These are phyloP conservation scores for Taiozyma sp. DNA, from an alignment of 1,139 yeast genomes.

Conservation along the genomic window DNA sequence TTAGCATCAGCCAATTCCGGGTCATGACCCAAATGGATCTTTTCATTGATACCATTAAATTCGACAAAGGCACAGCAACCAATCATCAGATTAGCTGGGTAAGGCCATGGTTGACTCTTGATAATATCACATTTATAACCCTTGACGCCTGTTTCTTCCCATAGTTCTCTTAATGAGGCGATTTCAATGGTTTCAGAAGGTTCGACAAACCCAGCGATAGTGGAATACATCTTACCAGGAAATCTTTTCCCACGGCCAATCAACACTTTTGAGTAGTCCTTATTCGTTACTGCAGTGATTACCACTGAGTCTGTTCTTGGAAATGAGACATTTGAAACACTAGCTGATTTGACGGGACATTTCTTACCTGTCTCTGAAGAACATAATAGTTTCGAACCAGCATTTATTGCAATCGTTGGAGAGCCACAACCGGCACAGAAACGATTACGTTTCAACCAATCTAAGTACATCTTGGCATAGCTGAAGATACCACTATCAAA, in stretches of 20 bases:
- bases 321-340: constrained; percentile 57
- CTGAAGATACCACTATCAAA: constrained; percentile 67
- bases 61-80: constrained; percentile 82
- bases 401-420: constrained; percentile 64
- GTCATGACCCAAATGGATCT: constrained; percentile 73
- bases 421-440: constrained; percentile 91
- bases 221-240: constrained; percentile 58
- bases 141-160: constrained; percentile 92
- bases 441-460: constrained; percentile 73
- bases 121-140: constrained; percentile 56
- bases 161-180: constrained; percentile 83
- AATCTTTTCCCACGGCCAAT: constrained; percentile 66
- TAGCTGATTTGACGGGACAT: constrained; percentile 53
- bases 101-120: constrained; percentile 94
- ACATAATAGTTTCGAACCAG: constrained; percentile 78
- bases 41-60: constrained; percentile 54
- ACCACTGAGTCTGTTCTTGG: constrained; percentile 91
- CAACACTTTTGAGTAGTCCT: constrained; percentile 56
- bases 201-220: constrained; percentile 94
- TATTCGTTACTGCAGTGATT: constrained; percentile 72
- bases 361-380: constrained; percentile 29
- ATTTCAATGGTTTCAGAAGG: constrained; percentile 91
- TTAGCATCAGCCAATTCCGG: constrained; percentile 79
- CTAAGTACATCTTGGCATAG: constrained; percentile 80
- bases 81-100: constrained; percentile 88